Base-by-base conservation (phyloP, 768 basidiomycete species). In the Naganishia vishniacii region DNA sequence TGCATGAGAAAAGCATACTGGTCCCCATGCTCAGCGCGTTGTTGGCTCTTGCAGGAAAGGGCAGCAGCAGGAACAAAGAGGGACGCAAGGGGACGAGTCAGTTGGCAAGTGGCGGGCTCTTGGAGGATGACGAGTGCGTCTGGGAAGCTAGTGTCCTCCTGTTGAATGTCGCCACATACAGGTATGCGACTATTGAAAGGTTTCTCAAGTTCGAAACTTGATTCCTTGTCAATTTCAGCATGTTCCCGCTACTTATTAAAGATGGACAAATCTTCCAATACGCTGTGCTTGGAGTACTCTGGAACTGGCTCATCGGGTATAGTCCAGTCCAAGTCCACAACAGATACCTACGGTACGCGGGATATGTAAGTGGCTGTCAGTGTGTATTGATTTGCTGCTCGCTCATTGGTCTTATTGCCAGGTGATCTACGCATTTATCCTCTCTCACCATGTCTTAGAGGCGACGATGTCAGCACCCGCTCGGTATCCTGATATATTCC, bases 1-100 rank as follows among this genome's bases (percentile, higher is more conserved):
- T 93, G 41, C 93, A 95, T 76, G 93, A 97, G 77, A 97, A 95
- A 80, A 86, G 87, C 3, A 88, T 97, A 42, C 74, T 95, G 18
- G 73, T 97, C 0, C 91, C 92, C 3, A 80, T 98, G 23, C 76
- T 97, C 67, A 93, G 93, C 0, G 80, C 92, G 29, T 89, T 86
- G 0, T 80, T 97, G 18, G 80, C 93, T 16, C 80, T 61, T 67
- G 62, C 63, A 20, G 61, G 64, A 29, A 51, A 63, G 23, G 58
- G 68, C 18, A 56, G 34, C 18, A 56, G 34, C 13, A 56, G 32
- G 23, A 37, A 23, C 20, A 20, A 23, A 20, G 37, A 56, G 20
- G 20, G 34, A 11, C 3, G 16, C 32, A 61, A 9, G 18, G 86
- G 65, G 59, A 73, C 41, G 34, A 64, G 49, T 68, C 65, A 28